Evolutionary conservation across 2,329 filamentous ascomycete genomes (phyloP).

Genomic region (Aaosphaeria pasadenensis): DNA sequence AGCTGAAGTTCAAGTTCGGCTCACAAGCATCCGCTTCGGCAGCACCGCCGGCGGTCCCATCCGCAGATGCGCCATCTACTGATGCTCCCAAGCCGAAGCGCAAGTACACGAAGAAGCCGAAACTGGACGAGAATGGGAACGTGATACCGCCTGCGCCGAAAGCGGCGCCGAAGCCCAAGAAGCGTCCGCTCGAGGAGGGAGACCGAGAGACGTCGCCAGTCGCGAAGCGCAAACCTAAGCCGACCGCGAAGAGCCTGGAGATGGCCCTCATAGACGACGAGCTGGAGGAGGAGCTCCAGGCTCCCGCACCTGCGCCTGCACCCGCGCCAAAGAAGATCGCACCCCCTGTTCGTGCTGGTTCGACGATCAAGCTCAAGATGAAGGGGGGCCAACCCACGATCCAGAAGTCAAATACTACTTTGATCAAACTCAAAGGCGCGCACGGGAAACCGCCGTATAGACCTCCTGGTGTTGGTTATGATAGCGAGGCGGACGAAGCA

Average conservation of each 20-base stretch:
- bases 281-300: constrained; percentile 3
- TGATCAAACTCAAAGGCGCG: constrained; percentile 34
- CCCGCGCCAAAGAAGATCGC: constrained; percentile 4
- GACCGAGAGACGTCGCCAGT: constrained; percentile 24
- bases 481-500: constrained; percentile 89
- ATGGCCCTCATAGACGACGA: constrained; percentile 23
- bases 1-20: constrained; percentile 31
- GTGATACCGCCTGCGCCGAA: constrained; percentile 20
- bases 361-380: constrained; percentile 32
- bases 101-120: constrained; percentile 42
- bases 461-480: constrained; percentile 83
- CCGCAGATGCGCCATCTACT: constrained; percentile 23
- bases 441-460: constrained; percentile 38
- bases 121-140: constrained; percentile 28
- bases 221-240: constrained; percentile 35
- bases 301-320: background rate
- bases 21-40: constrained; percentile 8
- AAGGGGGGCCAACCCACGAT: constrained; percentile 29
- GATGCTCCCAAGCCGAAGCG: constrained; percentile 41
- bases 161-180: constrained; percentile 32
- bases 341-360: constrained; percentile 16
- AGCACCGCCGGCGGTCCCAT: constrained; percentile 21
- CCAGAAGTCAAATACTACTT: constrained; percentile 27
- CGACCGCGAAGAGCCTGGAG: constrained; percentile 30
- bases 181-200: constrained; percentile 35